Percentiles rank a stretch among this genome's conserved stretches.
Conservation (phyloP, 1,284 basidiomycete species). For the Anthracocystis panici-leucophaei region DNA sequence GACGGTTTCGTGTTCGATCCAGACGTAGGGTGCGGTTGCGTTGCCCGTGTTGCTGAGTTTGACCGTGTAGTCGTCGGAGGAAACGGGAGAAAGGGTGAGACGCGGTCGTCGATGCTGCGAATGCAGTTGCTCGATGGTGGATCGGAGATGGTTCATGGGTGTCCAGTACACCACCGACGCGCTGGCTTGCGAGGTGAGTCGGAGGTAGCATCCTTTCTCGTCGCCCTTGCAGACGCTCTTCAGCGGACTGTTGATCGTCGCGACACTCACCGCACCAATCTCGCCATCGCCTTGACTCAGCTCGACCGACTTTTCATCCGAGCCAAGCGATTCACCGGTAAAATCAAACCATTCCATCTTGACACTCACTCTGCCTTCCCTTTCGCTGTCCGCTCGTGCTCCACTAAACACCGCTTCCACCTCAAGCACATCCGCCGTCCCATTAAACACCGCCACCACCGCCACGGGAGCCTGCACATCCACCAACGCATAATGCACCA, state of each 20-base stretch:
- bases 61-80: neutral
- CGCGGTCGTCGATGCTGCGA: neutral
- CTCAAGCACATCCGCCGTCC: slow-evolving; percentile 73
- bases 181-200: slow-evolving; percentile 4
- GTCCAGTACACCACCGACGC: slow-evolving; percentile 4
- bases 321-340: neutral
- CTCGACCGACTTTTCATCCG: neutral
- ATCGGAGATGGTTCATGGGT: slow-evolving; percentile 1
- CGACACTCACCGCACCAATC: slow-evolving; percentile 6
- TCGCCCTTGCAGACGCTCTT: neutral
- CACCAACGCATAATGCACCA: slow-evolving; percentile 72
- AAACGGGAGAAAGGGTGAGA: neutral
- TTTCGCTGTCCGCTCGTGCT: neutral
- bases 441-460: slow-evolving; percentile 73
- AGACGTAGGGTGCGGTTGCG: slow-evolving; percentile 69
- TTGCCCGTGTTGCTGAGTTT: slow-evolving; percentile 16
- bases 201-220: slow-evolving; percentile 11
- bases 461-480: slow-evolving; percentile 73
- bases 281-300: neutral
- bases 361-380: neutral
- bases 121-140: slow-evolving; percentile 2
- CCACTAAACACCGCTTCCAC: slow-evolving; percentile 70
- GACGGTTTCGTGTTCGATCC: slow-evolving; percentile 75
- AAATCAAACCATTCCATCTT: slow-evolving; percentile 27
- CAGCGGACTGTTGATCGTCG: neutral